Evolutionary conservation across 1,284 basidiomycete genomes (phyloP).

Genomic region (Psilocybe mexicana): DNA sequence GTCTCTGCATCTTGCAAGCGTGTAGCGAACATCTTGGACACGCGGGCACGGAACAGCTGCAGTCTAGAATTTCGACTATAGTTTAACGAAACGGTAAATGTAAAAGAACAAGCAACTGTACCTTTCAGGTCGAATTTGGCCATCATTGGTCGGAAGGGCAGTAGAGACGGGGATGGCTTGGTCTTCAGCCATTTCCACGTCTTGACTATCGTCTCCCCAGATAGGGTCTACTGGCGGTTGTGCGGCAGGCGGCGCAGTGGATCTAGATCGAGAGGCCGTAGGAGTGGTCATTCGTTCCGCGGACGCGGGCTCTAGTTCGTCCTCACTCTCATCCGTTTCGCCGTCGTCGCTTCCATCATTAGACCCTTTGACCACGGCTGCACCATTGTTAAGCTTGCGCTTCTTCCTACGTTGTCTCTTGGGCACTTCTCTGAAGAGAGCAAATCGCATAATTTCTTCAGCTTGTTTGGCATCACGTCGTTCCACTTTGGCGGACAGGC

Average conservation of each 20-base stretch:
- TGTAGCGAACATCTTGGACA: conserved; percentile 72
- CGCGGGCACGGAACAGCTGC: conserved; percentile 73
- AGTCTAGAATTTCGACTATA: conserved; percentile 45
- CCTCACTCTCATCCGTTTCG: conserved; percentile 46
- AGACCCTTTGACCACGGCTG: conserved; percentile 46
- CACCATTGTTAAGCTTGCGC: conserved; percentile 75
- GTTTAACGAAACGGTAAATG: background rate
- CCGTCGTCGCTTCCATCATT: conserved; percentile 56
- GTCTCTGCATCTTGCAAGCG: conserved; percentile 76
- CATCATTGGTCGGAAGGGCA: conserved; percentile 37
- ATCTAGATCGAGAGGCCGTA: conserved; percentile 26
- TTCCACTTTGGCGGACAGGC: conserved; percentile 85
- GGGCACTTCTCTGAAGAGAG: conserved; percentile 96
- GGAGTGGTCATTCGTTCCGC: conserved; percentile 54
- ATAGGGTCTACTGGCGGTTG: conserved; percentile 48
- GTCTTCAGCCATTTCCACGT: conserved; percentile 60
- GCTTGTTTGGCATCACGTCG: conserved; percentile 88
- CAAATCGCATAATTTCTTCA: conserved; percentile 95
- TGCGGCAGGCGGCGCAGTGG: conserved; percentile 31
- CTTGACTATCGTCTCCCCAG: conserved; percentile 65
- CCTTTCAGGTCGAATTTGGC: conserved; percentile 57
- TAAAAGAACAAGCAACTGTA: conserved; percentile 30
- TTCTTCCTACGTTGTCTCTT: conserved; percentile 78
- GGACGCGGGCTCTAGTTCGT: conserved; percentile 44
- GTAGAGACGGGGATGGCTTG: conserved; percentile 30